phyloP scores from a whole-genome alignment of 495 filamentous ascomycete species.

The Penicillium parvum region DNA sequence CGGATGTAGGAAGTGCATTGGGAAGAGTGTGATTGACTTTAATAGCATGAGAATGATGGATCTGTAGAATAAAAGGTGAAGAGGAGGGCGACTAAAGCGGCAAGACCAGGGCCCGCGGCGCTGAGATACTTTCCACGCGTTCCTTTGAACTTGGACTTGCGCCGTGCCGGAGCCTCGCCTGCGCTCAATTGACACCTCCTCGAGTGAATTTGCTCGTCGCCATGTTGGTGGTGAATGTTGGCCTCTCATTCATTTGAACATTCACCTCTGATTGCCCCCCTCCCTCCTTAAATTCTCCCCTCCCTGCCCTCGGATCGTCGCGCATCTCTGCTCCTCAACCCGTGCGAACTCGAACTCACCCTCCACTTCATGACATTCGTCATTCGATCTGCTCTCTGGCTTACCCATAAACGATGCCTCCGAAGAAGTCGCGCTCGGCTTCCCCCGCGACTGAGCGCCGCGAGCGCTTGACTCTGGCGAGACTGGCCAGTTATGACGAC shows the following conservation, averaged over 20 bases:
- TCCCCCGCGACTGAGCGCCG: conserved; percentile 48
- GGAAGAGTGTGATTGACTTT: conserved; percentile 36
- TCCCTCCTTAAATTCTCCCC: background rate
- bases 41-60: no score
- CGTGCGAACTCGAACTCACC: background rate
- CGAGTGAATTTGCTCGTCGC: conserved; percentile 1
- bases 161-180: no score
- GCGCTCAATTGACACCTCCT: no score
- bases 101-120: no score
- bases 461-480: conserved; percentile 74
- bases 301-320: conserved; percentile 5
- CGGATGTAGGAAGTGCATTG: conserved; percentile 9
- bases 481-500: conserved; percentile 92
- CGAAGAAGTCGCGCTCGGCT: conserved; percentile 42
- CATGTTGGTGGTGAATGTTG: conserved; percentile 7
- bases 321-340: background rate
- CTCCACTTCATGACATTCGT: conserved; percentile 4
- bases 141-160: no score
- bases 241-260: background rate
- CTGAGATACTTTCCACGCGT: no score
- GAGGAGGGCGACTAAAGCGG: no score
- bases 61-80: no score
- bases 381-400: background rate
- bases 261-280: background rate
- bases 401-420: conserved; percentile 26